Evolutionary conservation across 2,329 filamentous ascomycete genomes (phyloP).

Genomic region (Stagonosporopsis rhizophila): DNA sequence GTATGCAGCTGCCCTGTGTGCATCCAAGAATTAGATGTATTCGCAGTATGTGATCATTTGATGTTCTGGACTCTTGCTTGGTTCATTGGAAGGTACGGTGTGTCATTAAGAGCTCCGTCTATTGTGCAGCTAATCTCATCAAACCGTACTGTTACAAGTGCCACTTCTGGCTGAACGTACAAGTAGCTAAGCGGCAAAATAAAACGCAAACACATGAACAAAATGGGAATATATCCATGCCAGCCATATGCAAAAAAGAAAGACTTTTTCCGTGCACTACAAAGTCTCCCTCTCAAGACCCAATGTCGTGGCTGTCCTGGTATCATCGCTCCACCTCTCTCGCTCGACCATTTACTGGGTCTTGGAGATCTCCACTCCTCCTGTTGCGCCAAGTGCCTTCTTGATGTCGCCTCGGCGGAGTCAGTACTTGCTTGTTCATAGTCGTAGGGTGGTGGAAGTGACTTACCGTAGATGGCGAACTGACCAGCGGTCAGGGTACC

Average conservation of each 20-base stretch:
- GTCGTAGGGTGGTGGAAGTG: neutral
- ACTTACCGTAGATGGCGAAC: conserved; percentile 82
- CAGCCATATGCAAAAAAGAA: conserved; percentile 43
- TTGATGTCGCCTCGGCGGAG: conserved; percentile 61
- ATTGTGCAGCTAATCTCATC: conserved; percentile 41
- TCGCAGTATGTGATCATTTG: too few relatives aligned
- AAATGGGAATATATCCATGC: conserved; percentile 31
- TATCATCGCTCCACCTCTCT: conserved; percentile 31
- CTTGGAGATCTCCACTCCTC: conserved; percentile 59
- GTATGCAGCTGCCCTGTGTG: too few relatives aligned
- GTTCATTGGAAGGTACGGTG: neutral
- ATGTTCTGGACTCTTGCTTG: neutral
- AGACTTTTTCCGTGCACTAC: conserved; percentile 35
- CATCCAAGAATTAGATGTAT: too few relatives aligned
- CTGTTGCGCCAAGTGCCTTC: conserved; percentile 71
- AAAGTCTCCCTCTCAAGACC: conserved; percentile 22
- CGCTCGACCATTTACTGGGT: conserved; percentile 27
- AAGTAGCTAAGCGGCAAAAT: conserved; percentile 36
- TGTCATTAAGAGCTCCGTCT: conserved; percentile 36
- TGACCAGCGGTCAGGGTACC: conserved; percentile 68
- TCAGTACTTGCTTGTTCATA: neutral
- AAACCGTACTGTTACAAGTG: conserved; percentile 42
- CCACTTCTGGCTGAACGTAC: conserved; percentile 32
- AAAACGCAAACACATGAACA: conserved; percentile 39
- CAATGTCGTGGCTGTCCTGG: conserved; percentile 38